A percentile compares a stretch with the other conserved stretches of the same genome.
phyloP scores from a whole-genome alignment of 2,329 filamentous ascomycete genomes.

The Cytospora leucostoma region DNA sequence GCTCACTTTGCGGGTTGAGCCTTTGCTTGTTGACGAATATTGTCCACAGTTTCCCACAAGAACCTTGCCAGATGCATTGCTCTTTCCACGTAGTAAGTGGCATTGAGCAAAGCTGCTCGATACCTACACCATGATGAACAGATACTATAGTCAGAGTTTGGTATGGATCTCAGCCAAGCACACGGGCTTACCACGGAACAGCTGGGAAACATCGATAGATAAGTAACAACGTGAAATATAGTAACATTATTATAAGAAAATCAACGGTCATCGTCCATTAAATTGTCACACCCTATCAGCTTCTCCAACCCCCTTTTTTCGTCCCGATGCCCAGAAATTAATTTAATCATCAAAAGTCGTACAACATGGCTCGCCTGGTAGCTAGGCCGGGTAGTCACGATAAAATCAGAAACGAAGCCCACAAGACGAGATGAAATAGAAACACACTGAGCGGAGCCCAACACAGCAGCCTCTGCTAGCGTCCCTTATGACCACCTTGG shows the following conservation, averaged over 20 bases:
- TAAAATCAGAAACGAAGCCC: neutral
- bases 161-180: too few species aligned
- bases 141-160: too few species aligned
- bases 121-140: too few species aligned
- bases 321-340: neutral
- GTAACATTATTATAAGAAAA: neutral
- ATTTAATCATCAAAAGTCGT: constrained; percentile 9
- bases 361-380: neutral
- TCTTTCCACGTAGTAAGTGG: too few species aligned
- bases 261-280: neutral
- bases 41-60: too few species aligned
- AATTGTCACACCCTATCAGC: neutral
- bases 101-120: too few species aligned
- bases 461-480: neutral
- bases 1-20: too few species aligned
- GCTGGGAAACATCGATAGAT: neutral
- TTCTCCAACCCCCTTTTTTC: constrained; percentile 24
- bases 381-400: neutral
- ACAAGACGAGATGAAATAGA: constrained; percentile 4
- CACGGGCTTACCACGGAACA: too few species aligned
- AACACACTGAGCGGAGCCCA: constrained; percentile 6
- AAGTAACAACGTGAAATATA: neutral
- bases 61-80: too few species aligned
- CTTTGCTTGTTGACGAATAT: too few species aligned
- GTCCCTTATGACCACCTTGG: neutral